Percentiles rank a stretch among this genome's conserved stretches.
phyloP scores from a whole-genome alignment of 768 basidiomycete species.

The Phaffia tasmanica region DNA sequence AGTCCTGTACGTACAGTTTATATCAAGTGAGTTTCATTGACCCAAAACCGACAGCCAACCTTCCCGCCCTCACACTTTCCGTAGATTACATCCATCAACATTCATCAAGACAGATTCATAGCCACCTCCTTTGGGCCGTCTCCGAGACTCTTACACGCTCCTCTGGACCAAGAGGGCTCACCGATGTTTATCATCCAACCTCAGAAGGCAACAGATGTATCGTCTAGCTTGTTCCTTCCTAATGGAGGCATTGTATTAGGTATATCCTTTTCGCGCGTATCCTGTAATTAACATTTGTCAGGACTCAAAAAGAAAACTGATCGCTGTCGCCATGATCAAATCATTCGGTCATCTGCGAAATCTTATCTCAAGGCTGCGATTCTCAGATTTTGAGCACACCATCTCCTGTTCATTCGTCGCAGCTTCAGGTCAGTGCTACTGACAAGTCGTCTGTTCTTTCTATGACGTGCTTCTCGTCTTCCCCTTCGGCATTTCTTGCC shows the following conservation, averaged over 20 bases:
- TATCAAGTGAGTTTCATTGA: neutral
- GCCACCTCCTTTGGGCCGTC: constrained; percentile 20
- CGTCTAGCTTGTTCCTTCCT: constrained; percentile 3
- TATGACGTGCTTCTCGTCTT: neutral
- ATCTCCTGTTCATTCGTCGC: constrained; percentile 1
- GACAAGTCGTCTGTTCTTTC: constrained; percentile 14
- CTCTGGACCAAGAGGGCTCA: constrained; percentile 1
- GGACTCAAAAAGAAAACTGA: no score
- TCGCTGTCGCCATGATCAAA: no score
- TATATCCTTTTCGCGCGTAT: neutral
- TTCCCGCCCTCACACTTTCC: neutral
- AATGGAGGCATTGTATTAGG: constrained; percentile 18
- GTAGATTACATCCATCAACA: constrained; percentile 17
- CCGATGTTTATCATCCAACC: constrained; percentile 9
- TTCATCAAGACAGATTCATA: constrained; percentile 12
- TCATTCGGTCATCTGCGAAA: neutral
- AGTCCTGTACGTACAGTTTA: neutral
- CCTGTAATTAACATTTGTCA: neutral
- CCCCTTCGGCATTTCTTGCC: constrained; percentile 9
- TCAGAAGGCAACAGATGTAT: constrained; percentile 22
- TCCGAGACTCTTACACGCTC: constrained; percentile 13
- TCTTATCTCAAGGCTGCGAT: constrained; percentile 13
- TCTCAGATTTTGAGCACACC: constrained; percentile 20
- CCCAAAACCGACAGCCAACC: no score
- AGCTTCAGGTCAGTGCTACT: constrained; percentile 3